Evolutionary conservation across 1,284 basidiomycete species (phyloP), one percentile per base, ranked within the genome.

Genomic region (Melampsora abietis-canadensis): DNA sequence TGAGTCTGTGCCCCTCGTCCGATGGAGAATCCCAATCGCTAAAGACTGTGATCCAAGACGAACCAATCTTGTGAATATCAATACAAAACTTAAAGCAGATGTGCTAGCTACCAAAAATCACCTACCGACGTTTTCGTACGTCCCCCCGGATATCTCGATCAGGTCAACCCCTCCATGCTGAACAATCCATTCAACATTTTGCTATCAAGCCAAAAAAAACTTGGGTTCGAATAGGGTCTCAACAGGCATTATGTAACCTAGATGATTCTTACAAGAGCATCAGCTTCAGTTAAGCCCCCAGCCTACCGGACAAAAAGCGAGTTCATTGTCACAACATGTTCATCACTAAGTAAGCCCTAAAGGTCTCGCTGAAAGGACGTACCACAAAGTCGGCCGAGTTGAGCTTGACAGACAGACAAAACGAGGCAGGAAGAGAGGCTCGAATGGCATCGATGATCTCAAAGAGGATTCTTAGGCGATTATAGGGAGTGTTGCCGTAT

Each of bases 111-210:
- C 19, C 21, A 37, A 40, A 46, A 48, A 17, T 37, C 24, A 61
- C 59, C 27, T 62, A 61, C 66, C 37, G 27, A n/a, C 24, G 19
- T 62, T 60, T 31, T 60, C 54, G 24, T 60, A 61, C 17, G 67
- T 69, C 7, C 67, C 67, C 19, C 67, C 67, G n/a, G 67, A 69
- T 44, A 69, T 69, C 47, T 69, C 57, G 17, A 69, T 69, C 24
- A 69, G 46, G 37, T 69, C 67, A 40, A 69, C 24, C 8, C 67
- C 59, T 6, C 67, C 66, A 60, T 60, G 48, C n/a, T 37, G 21
- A 14, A 60, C 51, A 44, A 68, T 68, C 48, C 17, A 30, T 27
- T 46, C 51, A 12, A 68, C 51, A 68, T 68, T 57, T 48, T 68
- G 31, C 65, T 67, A 37, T 6, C 21, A 17, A 31, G 21, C 24